Evolutionary conservation across 2,329 filamentous ascomycete species (phyloP).

Genomic region (Westerdykella sp.): DNA sequence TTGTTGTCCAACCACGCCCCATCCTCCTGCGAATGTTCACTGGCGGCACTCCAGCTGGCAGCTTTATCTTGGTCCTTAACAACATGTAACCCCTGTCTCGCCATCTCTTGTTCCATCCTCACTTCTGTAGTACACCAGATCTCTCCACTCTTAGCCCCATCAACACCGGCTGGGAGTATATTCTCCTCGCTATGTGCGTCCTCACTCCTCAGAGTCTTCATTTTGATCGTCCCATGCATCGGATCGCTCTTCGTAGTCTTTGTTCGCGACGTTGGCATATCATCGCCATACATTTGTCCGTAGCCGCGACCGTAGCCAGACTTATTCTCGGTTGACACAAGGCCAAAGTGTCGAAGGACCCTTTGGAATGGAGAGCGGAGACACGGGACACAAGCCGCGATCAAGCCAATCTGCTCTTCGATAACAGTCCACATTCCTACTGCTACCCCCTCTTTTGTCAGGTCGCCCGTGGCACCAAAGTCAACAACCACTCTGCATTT

Average conservation of each 20-base stretch:
- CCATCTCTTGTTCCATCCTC: not conserved
- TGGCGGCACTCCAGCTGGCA: too few relatives aligned
- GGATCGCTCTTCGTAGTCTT: not conserved
- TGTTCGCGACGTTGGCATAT: not conserved
- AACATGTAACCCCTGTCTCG: too few relatives aligned
- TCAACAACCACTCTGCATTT: conserved; percentile 5
- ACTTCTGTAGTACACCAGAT: conserved; percentile 13
- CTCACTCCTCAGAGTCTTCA: conserved; percentile 7
- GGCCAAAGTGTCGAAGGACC: conserved; percentile 9
- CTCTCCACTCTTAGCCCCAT: conserved; percentile 4
- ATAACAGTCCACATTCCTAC: conserved; percentile 14
- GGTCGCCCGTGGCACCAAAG: conserved; percentile 3
- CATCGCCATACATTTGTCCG: conserved; percentile 7
- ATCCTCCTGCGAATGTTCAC: too few relatives aligned
- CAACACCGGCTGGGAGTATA: conserved; percentile 2
- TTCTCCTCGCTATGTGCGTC: conserved; percentile 10
- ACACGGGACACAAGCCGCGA: conserved; percentile 15
- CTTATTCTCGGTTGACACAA: conserved; percentile 3
- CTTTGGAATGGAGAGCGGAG: conserved; percentile 15
- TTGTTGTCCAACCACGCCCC: too few relatives aligned
- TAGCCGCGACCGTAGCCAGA: conserved; percentile 5
- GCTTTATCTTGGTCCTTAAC: too few relatives aligned
- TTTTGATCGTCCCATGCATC: not conserved
- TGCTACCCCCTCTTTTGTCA: conserved; percentile 4
- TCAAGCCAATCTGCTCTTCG: conserved; percentile 14